Percentiles rank a stretch among this genome's conserved stretches.
phyloP scores from a whole-genome alignment of 305 asterid species.

The Withania somnifera region DNA sequence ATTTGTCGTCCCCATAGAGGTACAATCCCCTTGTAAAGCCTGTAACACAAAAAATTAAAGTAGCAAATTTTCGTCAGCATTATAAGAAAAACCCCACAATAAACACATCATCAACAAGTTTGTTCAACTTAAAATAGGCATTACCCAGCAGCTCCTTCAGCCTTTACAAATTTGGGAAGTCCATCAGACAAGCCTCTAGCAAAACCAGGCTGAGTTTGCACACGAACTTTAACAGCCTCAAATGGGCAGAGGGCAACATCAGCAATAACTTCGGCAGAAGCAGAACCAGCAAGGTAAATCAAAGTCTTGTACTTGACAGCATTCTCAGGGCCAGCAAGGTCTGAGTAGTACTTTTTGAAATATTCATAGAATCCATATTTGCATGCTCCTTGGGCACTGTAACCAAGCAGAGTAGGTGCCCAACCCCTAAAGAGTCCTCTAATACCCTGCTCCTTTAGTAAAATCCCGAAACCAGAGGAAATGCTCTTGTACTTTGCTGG shows the following conservation, averaged over 20 bases:
- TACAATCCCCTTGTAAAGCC: constrained; percentile 79
- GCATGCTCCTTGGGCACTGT: constrained; percentile 73
- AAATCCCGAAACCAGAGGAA: constrained; percentile 51
- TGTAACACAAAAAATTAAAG: constrained; percentile 12
- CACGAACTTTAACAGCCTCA: constrained; percentile 85
- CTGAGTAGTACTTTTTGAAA: constrained; percentile 71
- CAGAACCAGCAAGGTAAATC: constrained; percentile 74
- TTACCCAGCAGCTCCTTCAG: constrained; percentile 70
- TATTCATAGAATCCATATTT: constrained; percentile 64
- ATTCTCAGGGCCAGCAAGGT: constrained; percentile 60
- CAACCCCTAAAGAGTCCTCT: constrained; percentile 67
- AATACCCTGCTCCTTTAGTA: constrained; percentile 58
- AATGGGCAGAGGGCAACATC: constrained; percentile 73
- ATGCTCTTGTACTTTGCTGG: constrained; percentile 65
- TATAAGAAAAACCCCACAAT: neutral
- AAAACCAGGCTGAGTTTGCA: constrained; percentile 79
- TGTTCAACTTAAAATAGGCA: neutral
- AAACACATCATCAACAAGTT: neutral
- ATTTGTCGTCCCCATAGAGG: constrained; percentile 97
- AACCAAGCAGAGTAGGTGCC: constrained; percentile 71
- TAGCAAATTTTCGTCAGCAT: neutral
- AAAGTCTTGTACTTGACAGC: constrained; percentile 75
- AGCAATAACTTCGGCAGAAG: constrained; percentile 78
- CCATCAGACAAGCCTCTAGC: constrained; percentile 89
- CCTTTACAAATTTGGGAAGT: constrained; percentile 50